Evolutionary conservation across 2,329 filamentous ascomycete genomes (phyloP), one percentile per base, ranked within the genome.

Genomic region (Gliomastix tumulicola): DNA sequence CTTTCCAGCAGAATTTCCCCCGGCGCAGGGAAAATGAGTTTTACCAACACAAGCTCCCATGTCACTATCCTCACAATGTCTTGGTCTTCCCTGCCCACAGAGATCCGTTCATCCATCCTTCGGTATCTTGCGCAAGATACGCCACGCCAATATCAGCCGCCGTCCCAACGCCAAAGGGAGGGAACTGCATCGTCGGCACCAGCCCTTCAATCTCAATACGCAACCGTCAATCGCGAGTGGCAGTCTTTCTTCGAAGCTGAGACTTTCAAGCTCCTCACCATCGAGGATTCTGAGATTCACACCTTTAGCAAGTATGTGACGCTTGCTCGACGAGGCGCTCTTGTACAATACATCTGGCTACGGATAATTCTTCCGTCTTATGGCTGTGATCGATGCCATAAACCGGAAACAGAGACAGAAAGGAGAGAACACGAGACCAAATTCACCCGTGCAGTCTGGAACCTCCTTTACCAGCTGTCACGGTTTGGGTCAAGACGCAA

Each of bases 181-280:
- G n/a, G n/a, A n/a, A n/a, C n/a, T n/a, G n/a, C n/a, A n/a, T n/a
- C n/a, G n/a, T n/a, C n/a, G n/a, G n/a, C n/a, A n/a, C n/a, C n/a
- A n/a, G n/a, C n/a, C n/a, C n/a, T n/a, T n/a, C n/a, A n/a, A n/a
- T n/a, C n/a, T n/a, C n/a, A n/a, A n/a, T n/a, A n/a, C n/a, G n/a
- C n/a, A n/a, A n/a, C n/a, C n/a, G n/a, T n/a, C n/a, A n/a, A n/a
- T 25, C 33, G 22, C 21, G 36, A 34, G 19, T 38, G 36, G 36
- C 30, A 34, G 18, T 15, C 10, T 11, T 30, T 25, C 17, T 34
- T 34, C 18, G 36, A 38, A 19, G 15, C 17, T 4, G n/a, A 34
- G n/a, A 27, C 13, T 20, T 38, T 31, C 23, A 23, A 34, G 21
- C 22, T 22, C 13, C 30, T 38, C 11, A 30, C 30, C n/a, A 18